These are phyloP conservation scores for Eucommia ulmoides DNA, from an alignment of 257 asterid species.

Conservation along the genomic window DNA sequence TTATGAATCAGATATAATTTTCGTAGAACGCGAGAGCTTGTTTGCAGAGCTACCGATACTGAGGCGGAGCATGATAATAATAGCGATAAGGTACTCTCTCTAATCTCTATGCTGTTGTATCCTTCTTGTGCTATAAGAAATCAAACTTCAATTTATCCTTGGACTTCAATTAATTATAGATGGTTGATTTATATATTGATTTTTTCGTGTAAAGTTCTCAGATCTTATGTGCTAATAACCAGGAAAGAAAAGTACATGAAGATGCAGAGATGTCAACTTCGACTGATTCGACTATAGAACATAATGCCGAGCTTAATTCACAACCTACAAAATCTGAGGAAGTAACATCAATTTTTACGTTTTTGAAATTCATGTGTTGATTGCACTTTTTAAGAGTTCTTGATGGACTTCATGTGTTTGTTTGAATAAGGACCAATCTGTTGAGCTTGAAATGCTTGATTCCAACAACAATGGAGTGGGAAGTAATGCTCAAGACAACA, in stretches of 20 bases:
- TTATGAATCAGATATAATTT: constrained; percentile 9
- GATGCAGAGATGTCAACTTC: constrained; percentile 20
- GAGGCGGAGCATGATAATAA: constrained; percentile 49
- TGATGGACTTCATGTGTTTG: constrained; percentile 9
- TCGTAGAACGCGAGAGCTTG: constrained; percentile 28
- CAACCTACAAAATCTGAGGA: constrained; percentile 26
- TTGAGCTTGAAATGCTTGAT: constrained; percentile 20
- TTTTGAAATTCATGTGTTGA: background rate
- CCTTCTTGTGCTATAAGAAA: background rate
- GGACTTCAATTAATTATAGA: background rate
- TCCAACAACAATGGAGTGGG: constrained; percentile 18
- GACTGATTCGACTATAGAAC: constrained; percentile 19
- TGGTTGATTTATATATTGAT: too few species aligned
- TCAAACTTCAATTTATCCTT: background rate
- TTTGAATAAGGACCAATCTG: constrained; percentile 27
- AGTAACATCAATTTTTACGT: background rate
- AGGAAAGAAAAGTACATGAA: constrained; percentile 39
- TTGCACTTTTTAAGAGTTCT: background rate
- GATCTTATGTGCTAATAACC: background rate
- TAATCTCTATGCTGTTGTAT: background rate
- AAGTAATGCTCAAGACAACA: constrained; percentile 19
- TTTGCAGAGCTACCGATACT: constrained; percentile 44
- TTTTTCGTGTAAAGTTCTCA: background rate
- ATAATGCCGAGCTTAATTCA: constrained; percentile 20
- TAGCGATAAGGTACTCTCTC: constrained; percentile 38